phyloP scores from a whole-genome alignment of 208 protist species.

The Wallacemonas sp. region DNA sequence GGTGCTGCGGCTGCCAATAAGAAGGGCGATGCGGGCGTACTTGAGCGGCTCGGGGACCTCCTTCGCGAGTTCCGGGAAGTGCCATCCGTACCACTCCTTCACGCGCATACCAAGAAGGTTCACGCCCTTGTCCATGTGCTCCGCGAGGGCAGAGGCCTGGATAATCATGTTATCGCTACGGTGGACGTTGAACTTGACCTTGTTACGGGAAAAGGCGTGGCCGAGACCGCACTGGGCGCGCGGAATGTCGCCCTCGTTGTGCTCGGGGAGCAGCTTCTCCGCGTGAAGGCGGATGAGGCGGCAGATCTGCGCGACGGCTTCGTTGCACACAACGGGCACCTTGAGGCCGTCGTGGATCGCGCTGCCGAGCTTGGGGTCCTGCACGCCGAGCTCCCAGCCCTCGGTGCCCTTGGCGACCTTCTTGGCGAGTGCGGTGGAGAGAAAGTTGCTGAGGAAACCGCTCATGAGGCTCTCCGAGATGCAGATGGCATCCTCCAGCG shows the following conservation, averaged over 20 bases:
- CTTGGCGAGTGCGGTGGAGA: constrained; percentile 95
- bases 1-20: constrained; percentile 82
- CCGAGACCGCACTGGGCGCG: constrained; percentile 98
- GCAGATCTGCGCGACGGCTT: constrained; percentile 87
- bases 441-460: constrained; percentile 91
- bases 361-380: constrained; percentile 94
- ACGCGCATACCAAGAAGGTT: constrained; percentile 99
- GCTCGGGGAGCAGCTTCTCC: constrained; percentile 91
- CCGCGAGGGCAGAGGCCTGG: constrained; percentile 96
- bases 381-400: constrained; percentile 93
- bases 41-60: constrained; percentile 96
- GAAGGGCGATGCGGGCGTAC: constrained; percentile 91
- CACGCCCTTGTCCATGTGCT: constrained; percentile 99
- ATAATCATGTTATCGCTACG: constrained; percentile 99
- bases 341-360: constrained; percentile 92
- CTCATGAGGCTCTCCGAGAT: constrained; percentile 95
- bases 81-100: constrained; percentile 99
- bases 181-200: constrained; percentile 99
- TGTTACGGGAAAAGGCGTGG: constrained; percentile 98
- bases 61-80: constrained; percentile 99
- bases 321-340: constrained; percentile 89
- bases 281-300: constrained; percentile 97
- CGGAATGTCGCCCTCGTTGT: constrained; percentile 93
- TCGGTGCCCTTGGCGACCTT: constrained; percentile 79
- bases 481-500: constrained; percentile 98